A percentile compares a stretch with the other conserved stretches of the same genome.
phyloP scores from a whole-genome alignment of 345 rosid genomes.

The Eutrema japonicum region DNA sequence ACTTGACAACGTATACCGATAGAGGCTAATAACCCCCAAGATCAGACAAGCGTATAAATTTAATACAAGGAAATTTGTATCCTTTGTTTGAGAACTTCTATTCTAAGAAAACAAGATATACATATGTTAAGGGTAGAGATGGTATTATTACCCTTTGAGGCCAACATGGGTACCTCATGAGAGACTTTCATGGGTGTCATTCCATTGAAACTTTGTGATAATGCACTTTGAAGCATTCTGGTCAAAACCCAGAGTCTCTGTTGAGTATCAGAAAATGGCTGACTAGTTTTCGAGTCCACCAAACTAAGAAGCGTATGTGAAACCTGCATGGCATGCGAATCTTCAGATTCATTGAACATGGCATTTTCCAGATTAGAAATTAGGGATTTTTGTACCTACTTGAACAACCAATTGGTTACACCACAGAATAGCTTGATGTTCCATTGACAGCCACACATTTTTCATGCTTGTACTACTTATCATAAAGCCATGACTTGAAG shows the following conservation, averaged over 20 bases:
- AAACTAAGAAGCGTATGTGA: conserved; percentile 96
- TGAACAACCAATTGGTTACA: conserved; percentile 97
- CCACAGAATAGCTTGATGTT: conserved; percentile 98
- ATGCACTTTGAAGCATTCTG: conserved; percentile 87
- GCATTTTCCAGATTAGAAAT: conserved; percentile 22
- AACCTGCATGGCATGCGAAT: conserved; percentile 58
- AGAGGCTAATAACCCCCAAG: conserved; percentile 8
- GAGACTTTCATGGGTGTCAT: conserved; percentile 58
- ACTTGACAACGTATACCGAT: conserved; percentile 3
- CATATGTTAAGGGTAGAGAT: conserved; percentile 28
- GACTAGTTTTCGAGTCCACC: conserved; percentile 76
- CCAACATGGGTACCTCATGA: conserved; percentile 46
- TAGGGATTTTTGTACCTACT: conserved; percentile 54
- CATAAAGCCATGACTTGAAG: conserved; percentile 86
- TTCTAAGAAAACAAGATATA: not conserved
- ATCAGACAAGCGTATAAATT: conserved; percentile 22
- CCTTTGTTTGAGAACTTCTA: conserved; percentile 7
- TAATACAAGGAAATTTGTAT: conserved; percentile 4
- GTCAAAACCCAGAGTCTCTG: conserved; percentile 68
- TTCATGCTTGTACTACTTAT: conserved; percentile 87
- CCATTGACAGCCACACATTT: conserved; percentile 99
- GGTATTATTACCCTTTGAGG: conserved; percentile 53
- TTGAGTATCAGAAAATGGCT: conserved; percentile 62
- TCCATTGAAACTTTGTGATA: conserved; percentile 75
- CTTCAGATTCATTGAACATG: conserved; percentile 37